Conservation (phyloP, 495 filamentous ascomycete genomes). For the Articulospora tetracladia region DNA sequence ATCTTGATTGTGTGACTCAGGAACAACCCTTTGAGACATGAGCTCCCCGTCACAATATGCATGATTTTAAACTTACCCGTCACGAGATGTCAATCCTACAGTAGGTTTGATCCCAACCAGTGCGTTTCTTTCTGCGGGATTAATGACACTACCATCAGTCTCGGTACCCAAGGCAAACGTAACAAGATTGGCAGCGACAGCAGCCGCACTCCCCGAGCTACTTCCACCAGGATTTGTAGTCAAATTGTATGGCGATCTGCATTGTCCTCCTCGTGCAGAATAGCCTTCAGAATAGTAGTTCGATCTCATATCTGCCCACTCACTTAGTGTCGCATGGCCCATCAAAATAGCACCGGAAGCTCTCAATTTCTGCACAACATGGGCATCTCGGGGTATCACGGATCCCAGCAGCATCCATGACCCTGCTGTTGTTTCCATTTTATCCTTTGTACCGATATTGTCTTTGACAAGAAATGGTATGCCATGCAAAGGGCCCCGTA, state of each 20-base stretch:
- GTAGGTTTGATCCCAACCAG: constrained; percentile 68
- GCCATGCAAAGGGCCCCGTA: constrained; percentile 55
- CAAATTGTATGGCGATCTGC: constrained; percentile 63
- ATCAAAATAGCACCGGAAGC: constrained; percentile 64
- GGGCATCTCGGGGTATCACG: constrained; percentile 61
- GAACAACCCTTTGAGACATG: constrained; percentile 47
- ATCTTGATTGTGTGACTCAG: constrained; percentile 62
- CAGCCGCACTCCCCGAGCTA: constrained; percentile 58
- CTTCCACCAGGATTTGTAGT: constrained; percentile 65
- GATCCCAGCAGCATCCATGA: constrained; percentile 54
- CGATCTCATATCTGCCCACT: constrained; percentile 74
- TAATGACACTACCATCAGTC: constrained; percentile 71
- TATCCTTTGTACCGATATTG: constrained; percentile 67
- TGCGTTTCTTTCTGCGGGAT: constrained; percentile 62
- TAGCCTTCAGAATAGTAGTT: constrained; percentile 70
- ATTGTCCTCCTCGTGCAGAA: constrained; percentile 61
- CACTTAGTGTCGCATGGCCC: constrained; percentile 65
- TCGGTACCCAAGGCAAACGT: constrained; percentile 68
- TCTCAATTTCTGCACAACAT: constrained; percentile 57
- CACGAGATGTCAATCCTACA: constrained; percentile 59
- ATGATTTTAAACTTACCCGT: constrained; percentile 31
- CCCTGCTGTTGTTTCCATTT: constrained; percentile 60
- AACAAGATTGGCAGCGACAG: constrained; percentile 58
- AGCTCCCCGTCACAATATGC: background rate
- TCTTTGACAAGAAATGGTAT: constrained; percentile 68